Conservation (phyloP, 2,329 filamentous ascomycete genomes). For the Colletotrichum truncatum region DNA sequence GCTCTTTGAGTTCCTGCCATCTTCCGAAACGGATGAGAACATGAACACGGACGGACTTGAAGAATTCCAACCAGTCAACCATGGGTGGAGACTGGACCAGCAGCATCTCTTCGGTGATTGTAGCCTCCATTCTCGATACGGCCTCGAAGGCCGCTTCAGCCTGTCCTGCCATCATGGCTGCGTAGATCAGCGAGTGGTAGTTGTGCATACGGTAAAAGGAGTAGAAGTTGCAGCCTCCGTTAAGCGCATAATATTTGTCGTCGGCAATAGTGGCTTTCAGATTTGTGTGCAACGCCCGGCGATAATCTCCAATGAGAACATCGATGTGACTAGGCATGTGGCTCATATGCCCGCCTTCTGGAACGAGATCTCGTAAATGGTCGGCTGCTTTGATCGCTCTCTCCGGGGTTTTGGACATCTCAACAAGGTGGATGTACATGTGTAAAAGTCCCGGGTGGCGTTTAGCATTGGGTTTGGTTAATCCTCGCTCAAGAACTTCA, state of each 20-base stretch:
- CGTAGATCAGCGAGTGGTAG: constrained; percentile 79
- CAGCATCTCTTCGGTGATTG: constrained; percentile 70
- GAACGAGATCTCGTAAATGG: constrained; percentile 32
- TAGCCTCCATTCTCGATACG: constrained; percentile 64
- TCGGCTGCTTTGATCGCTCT: constrained; percentile 33
- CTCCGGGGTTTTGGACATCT: constrained; percentile 36
- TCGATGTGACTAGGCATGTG: constrained; percentile 38
- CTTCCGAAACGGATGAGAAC: constrained; percentile 76
- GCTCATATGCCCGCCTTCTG: constrained; percentile 33
- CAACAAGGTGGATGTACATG: constrained; percentile 37
- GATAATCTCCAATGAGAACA: constrained; percentile 61
- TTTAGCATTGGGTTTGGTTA: constrained; percentile 25
- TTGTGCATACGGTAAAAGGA: constrained; percentile 79
- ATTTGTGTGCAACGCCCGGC: constrained; percentile 72
- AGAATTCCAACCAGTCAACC: constrained; percentile 81
- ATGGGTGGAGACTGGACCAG: constrained; percentile 73
- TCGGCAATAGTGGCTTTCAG: constrained; percentile 72
- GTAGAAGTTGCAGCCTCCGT: constrained; percentile 72
- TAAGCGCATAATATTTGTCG: constrained; percentile 69
- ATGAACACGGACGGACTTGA: constrained; percentile 73
- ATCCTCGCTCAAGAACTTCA: constrained; percentile 23
- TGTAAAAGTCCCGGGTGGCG: constrained; percentile 33
- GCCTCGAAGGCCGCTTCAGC: constrained; percentile 69
- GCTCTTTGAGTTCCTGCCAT: constrained; percentile 71
- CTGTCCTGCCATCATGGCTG: constrained; percentile 79